Percentiles rank a stretch among this genome's conserved stretches.
Evolutionary conservation across 2,329 filamentous ascomycete species (phyloP).

Genomic region (Cladophialophora chaetospira): DNA sequence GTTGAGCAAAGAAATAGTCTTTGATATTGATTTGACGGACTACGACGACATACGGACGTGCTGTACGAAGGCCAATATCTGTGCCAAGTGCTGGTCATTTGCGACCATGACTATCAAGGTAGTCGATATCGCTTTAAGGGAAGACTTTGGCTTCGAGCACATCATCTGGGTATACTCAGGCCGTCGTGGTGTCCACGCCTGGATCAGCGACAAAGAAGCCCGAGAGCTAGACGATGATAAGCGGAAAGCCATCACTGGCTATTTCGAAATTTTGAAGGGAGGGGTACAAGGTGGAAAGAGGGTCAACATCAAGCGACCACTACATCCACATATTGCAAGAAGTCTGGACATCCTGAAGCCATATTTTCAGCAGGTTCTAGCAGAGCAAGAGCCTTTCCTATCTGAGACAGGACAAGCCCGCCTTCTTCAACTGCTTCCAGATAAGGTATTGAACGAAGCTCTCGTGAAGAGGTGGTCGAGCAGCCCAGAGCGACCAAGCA

Average conservation of each 20-base stretch:
- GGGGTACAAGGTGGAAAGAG: constrained; percentile 83
- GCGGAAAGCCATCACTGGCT: constrained; percentile 80
- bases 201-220: constrained; percentile 91
- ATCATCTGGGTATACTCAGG: constrained; percentile 99
- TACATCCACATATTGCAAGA: constrained; percentile 86
- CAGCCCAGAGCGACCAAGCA: constrained; percentile 72
- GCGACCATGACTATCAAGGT: constrained; percentile 98
- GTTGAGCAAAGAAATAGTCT: constrained; percentile 89
- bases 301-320: constrained; percentile 77
- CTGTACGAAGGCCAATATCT: constrained; percentile 91
- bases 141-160: constrained; percentile 96
- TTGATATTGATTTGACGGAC: constrained; percentile 99
- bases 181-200: constrained; percentile 93
- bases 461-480: constrained; percentile 90
- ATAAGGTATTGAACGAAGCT: constrained; percentile 73
- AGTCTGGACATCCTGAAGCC: constrained; percentile 81
- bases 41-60: constrained; percentile 97
- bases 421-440: constrained; percentile 81
- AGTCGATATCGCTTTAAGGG: constrained; percentile 78
- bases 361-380: constrained; percentile 84
- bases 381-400: constrained; percentile 83
- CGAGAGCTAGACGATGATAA: constrained; percentile 82
- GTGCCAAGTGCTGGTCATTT: constrained; percentile 91
- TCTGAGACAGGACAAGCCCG: constrained; percentile 70
- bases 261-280: constrained; percentile 86